These are phyloP conservation scores for Trametes cingulata DNA, from an alignment of 768 basidiomycete genomes.

Conservation along the genomic window DNA sequence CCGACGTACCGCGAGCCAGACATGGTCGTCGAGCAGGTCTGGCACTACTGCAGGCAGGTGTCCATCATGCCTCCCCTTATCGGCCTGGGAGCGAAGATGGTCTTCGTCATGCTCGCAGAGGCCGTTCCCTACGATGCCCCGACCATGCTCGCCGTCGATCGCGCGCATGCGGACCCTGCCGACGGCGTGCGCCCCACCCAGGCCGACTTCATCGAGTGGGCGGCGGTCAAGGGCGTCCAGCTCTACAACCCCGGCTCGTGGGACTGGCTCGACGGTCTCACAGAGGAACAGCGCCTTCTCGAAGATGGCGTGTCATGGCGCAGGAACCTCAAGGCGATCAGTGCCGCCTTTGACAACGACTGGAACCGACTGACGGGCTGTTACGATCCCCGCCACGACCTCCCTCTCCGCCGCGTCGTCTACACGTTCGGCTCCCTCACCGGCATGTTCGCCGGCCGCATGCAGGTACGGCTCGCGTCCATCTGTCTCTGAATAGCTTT, in stretches of 20 bases:
- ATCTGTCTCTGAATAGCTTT: neutral
- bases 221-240: constrained; percentile 38
- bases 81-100: constrained; percentile 57
- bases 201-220: constrained; percentile 55
- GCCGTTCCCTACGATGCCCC: constrained; percentile 38
- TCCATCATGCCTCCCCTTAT: constrained; percentile 44
- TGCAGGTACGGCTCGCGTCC: constrained; percentile 48
- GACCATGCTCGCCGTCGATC: constrained; percentile 35
- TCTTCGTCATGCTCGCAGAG: constrained; percentile 64
- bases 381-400: constrained; percentile 36
- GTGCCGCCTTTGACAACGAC: constrained; percentile 53
- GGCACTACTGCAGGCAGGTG: constrained; percentile 27
- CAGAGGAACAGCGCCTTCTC: constrained; percentile 25
- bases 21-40: constrained; percentile 14
- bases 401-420: constrained; percentile 34
- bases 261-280: constrained; percentile 29
- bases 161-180: constrained; percentile 22
- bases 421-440: constrained; percentile 54
- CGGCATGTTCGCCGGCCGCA: constrained; percentile 65
- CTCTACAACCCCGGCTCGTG: constrained; percentile 28
- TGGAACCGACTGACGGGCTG: constrained; percentile 58
- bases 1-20: constrained; percentile 43
- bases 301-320: constrained; percentile 30
- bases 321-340: constrained; percentile 34
- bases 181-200: constrained; percentile 45